Evolutionary conservation across 78 protist species (phyloP), one percentile per base, ranked within the genome.

Genomic region (Dictyostelium capitatum): DNA sequence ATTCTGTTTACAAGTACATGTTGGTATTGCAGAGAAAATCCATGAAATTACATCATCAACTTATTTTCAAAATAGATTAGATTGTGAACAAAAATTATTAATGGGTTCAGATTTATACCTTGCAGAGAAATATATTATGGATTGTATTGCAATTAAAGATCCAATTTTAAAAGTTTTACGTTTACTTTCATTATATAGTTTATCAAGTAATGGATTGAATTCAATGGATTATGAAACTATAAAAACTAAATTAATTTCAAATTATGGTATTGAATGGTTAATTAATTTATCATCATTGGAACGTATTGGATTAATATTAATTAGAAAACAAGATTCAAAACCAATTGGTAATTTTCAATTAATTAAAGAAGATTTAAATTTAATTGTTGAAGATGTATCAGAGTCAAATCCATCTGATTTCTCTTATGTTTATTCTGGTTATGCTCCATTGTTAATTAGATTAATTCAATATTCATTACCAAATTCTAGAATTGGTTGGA

Each of bases 391-490:
- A 4, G 97, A 97, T 67, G 15, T 95, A 32, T 64, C 82, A 47
- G 95, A 83, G 41, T 20, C 19, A n/a, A 62, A 59, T 17, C 97
- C 97, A 41, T 43, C 56, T 1, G 97, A 96, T 74, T n/a, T 79
- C 28, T 56, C 87, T 20, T 95, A 92, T 73, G 87, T 82, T n/a
- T 89, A 32, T 80, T 46, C 95, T 9, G 99, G 99, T 15, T 98
- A 97, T 84, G 97, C 98, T 8, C 99, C 99, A 7, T 32, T 97
- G 30, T 79, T 95, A 23, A 79, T 94, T 19, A 89, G 98, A 15
- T n/a, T 97, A 30, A 72, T 96, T 28, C 91, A 97, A 80, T n/a
- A 43, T 20, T 57, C 97, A 19, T 28, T 91, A 20, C 28, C 32
- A 4, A 28, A 9, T 28, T 28, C 47, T 50, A 69, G 64, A 30